These are phyloP conservation scores for Fusarium domesticum DNA, from an alignment of 2,329 filamentous ascomycete genomes.

Conservation along the genomic window DNA sequence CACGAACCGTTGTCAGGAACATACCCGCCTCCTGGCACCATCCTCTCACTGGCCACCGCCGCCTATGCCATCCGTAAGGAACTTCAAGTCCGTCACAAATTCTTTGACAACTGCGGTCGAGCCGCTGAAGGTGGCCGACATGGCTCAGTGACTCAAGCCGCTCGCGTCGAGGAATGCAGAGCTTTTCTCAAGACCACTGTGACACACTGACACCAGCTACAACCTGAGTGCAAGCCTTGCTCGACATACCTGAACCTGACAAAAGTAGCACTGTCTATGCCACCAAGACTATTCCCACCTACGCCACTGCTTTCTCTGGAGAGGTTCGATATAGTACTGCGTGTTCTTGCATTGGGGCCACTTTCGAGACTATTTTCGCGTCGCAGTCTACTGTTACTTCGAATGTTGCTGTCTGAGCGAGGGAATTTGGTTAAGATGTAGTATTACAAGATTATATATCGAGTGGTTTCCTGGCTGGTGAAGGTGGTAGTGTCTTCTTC, in stretches of 20 bases:
- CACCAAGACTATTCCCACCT: slow-evolving; percentile 20
- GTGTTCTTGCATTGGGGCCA: slow-evolving; percentile 17
- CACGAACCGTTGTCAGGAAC: too few species aligned
- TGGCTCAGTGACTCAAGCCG: slow-evolving; percentile 8
- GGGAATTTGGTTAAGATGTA: too few species aligned
- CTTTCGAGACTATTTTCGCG: slow-evolving; percentile 14
- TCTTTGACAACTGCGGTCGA: slow-evolving; percentile 20
- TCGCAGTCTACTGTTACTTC: slow-evolving; percentile 18
- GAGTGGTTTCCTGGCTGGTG: too few species aligned
- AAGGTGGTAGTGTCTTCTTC: too few species aligned
- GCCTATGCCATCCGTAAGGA: slow-evolving; percentile 15
- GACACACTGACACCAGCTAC: slow-evolving; percentile 16
- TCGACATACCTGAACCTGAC: background rate
- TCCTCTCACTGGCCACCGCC: too few species aligned
- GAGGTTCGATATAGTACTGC: slow-evolving; percentile 20
- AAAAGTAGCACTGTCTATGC: slow-evolving; percentile 15
- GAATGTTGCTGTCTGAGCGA: slow-evolving; percentile 13
- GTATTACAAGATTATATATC: too few species aligned
- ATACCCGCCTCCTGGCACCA: too few species aligned
- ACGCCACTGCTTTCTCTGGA: slow-evolving; percentile 23
- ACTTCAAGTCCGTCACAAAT: slow-evolving; percentile 14
- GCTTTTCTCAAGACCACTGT: slow-evolving; percentile 17
- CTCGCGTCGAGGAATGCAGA: slow-evolving; percentile 18
- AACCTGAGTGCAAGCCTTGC: slow-evolving; percentile 2
- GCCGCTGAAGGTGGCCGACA: slow-evolving; percentile 18